Evolutionary conservation across 176 grass and related monocot genomes (phyloP).

Genomic region (Puya raimondii): DNA sequence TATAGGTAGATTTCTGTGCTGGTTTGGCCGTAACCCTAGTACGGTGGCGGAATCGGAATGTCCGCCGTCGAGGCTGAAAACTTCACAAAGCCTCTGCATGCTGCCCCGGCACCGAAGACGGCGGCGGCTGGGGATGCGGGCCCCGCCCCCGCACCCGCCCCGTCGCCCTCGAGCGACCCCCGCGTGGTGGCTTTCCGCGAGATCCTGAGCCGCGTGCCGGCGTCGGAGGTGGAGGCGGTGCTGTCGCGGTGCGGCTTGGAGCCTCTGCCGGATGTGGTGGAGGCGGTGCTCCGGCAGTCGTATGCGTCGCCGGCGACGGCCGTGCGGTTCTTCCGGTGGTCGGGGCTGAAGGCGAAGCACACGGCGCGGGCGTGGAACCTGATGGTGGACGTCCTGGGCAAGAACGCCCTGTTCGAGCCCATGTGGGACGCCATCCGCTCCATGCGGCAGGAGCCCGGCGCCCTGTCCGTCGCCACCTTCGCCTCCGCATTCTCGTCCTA

Average conservation of each 20-base stretch:
- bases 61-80: too few relatives aligned
- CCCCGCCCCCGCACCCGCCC: background rate
- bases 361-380: conserved; percentile 60
- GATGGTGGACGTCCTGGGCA: conserved; percentile 74
- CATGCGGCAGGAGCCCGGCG: conserved; percentile 42
- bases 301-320: conserved; percentile 42
- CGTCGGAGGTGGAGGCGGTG: conserved; percentile 39
- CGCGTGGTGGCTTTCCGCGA: conserved; percentile 16
- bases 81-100: background rate
- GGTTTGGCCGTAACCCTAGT: too few relatives aligned
- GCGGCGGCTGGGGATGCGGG: background rate
- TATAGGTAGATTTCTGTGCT: too few relatives aligned
- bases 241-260: conserved; percentile 38
- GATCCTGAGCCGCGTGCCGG: conserved; percentile 19
- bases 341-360: conserved; percentile 31
- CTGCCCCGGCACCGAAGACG: background rate
- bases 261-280: conserved; percentile 44
- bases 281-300: conserved; percentile 41
- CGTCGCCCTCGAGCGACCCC: conserved; percentile 23
- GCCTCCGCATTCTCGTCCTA: conserved; percentile 63
- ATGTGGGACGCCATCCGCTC: conserved; percentile 76
- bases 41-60: too few relatives aligned
- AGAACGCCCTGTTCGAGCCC: conserved; percentile 58
- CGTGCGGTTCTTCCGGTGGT: conserved; percentile 73
- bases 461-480: conserved; percentile 56